Evolutionary conservation across 257 asterid genomes (phyloP).

Genomic region (Schizonepeta tenuifolia): DNA sequence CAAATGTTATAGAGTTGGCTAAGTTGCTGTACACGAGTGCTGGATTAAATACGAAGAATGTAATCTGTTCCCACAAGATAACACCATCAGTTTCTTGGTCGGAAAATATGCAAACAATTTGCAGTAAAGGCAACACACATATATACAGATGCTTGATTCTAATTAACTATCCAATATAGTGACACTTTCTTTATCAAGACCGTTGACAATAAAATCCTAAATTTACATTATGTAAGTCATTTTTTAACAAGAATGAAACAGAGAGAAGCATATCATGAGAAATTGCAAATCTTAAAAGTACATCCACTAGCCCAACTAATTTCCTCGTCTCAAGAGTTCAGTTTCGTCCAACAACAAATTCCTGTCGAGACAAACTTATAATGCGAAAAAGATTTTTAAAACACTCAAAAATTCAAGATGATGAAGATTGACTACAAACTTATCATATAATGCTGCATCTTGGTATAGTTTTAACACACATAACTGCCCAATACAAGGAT

Average conservation of each 20-base stretch:
- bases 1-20: conserved; percentile 75
- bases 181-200: neutral
- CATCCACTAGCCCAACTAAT: neutral
- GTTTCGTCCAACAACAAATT: neutral
- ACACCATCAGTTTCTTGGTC: conserved; percentile 18
- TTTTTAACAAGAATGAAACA: neutral
- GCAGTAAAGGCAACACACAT: neutral
- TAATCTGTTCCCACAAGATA: conserved; percentile 50
- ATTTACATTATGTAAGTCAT: neutral
- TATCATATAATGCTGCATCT: neutral
- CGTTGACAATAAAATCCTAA: neutral
- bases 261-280: conserved; percentile 4
- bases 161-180: neutral
- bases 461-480: neutral
- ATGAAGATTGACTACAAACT: neutral
- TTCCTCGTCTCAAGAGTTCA: neutral
- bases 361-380: neutral
- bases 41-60: conserved; percentile 77
- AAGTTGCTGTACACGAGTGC: conserved; percentile 83
- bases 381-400: neutral
- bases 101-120: neutral
- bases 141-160: neutral
- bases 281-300: neutral
- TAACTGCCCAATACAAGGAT: neutral
- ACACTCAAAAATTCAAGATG: neutral